Conservation (phyloP, 2,329 filamentous ascomycete species). For the Sarocladium brachiariae region DNA sequence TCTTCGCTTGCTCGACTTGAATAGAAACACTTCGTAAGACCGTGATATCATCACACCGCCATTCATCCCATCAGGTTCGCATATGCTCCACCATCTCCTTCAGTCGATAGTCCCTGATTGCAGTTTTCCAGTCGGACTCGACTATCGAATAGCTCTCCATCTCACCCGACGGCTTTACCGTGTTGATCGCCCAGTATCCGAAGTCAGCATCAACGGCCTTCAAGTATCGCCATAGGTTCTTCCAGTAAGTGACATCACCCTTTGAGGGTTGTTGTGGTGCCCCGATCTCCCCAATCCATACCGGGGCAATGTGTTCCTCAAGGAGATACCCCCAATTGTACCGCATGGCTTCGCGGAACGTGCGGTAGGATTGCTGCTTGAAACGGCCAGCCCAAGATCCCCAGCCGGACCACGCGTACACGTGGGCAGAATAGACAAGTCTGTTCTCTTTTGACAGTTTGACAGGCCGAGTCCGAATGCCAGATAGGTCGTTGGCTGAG, state of each 20-base stretch:
- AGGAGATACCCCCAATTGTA: constrained; percentile 61
- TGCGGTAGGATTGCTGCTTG: constrained; percentile 51
- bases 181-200: constrained; percentile 65
- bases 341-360: constrained; percentile 57
- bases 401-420: constrained; percentile 67
- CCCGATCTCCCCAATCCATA: constrained; percentile 65
- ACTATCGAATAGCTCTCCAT: constrained; percentile 56
- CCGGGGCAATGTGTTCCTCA: constrained; percentile 37
- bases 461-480: constrained; percentile 49
- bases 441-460: constrained; percentile 45
- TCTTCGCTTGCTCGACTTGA: too few relatives aligned
- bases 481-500: constrained; percentile 58
- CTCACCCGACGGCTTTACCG: constrained; percentile 53
- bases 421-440: constrained; percentile 62
- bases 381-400: constrained; percentile 54
- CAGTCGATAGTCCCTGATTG: constrained; percentile 55
- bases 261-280: constrained; percentile 44
- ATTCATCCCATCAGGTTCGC: constrained; percentile 11
- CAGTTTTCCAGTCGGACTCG: constrained; percentile 57
- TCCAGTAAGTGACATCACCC: constrained; percentile 60
- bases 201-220: constrained; percentile 55
- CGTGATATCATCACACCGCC: neutral
- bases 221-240: constrained; percentile 53
- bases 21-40: neutral
- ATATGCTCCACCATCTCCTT: constrained; percentile 53